These are phyloP conservation scores for Cryomyces antarcticus DNA, from an alignment of 495 filamentous ascomycete species.

Conservation along the genomic window DNA sequence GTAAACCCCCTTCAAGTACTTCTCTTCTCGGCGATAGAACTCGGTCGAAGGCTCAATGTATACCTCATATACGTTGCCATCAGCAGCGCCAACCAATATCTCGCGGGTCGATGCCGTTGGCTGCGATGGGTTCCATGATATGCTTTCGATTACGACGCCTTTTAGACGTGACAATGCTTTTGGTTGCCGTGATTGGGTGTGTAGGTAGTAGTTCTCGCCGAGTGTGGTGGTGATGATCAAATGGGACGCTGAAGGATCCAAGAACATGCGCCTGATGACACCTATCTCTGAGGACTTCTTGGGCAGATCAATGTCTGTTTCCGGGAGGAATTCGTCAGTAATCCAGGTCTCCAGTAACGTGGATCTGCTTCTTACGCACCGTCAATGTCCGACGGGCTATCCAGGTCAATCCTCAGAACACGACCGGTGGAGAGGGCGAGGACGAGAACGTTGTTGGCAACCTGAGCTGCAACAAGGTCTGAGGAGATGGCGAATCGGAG, in stretches of 20 bases:
- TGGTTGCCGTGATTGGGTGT: slow-evolving; percentile 78
- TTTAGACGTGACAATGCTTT: slow-evolving; percentile 66
- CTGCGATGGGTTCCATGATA: slow-evolving; percentile 94
- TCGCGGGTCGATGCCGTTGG: slow-evolving; percentile 87
- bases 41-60: slow-evolving; percentile 85
- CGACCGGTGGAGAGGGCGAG: slow-evolving; percentile 73
- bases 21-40: slow-evolving; percentile 88
- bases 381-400: slow-evolving; percentile 85
- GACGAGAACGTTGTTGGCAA: slow-evolving; percentile 90
- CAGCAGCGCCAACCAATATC: slow-evolving; percentile 78
- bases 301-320: slow-evolving; percentile 85
- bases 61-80: slow-evolving; percentile 89
- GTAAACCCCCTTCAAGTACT: slow-evolving; percentile 64
- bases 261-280: slow-evolving; percentile 83
- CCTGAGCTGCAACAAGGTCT: slow-evolving; percentile 89
- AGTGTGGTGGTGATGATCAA: slow-evolving; percentile 76
- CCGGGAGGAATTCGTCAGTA: not conserved
- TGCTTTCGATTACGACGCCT: slow-evolving; percentile 65
- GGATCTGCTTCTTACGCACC: slow-evolving; percentile 26
- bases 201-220: slow-evolving; percentile 93
- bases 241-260: slow-evolving; percentile 91
- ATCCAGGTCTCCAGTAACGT: slow-evolving; percentile 4
- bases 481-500: slow-evolving; percentile 79
- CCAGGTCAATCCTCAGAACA: slow-evolving; percentile 83
- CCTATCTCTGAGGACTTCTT: slow-evolving; percentile 81